Evolutionary conservation across 2,329 filamentous ascomycete genomes (phyloP), one percentile per base, ranked within the genome.

Genomic region (Ophiosphaerella herpotricha): DNA sequence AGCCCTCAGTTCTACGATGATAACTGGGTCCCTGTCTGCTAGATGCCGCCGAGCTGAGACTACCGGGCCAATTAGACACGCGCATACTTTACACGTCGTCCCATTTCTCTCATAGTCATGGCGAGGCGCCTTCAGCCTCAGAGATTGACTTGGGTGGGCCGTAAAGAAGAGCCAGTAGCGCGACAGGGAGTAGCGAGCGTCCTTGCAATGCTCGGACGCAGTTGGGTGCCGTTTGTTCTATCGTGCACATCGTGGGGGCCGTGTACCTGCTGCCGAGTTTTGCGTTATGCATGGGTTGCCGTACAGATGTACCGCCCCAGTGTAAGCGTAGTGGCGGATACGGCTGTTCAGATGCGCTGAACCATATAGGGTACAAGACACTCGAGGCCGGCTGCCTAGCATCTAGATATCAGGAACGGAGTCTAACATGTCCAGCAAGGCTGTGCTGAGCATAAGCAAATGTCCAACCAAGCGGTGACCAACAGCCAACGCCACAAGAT

Each of bases 131-230:
- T 48, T 46, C 52, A 58, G 55, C 57, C 50, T 58, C 55, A 53
- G 48, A 40, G 14, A 14, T 33, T 37, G 33, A 50, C 40, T 38
- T 50, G 32, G 37, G 43, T 45, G 18, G 35, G 37, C 39, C 26
- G n/a, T 52, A 41, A 35, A 48, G 43, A 41, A 39, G 46, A 43
- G 14, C 26, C 26, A 39, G 34, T 60, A 50, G 52, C 43, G 48
- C 39, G 34, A 53, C 65, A 64, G 55, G 65, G 58, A 33, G 26
- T 49, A 55, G 64, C 64, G 66, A 67, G 56, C 48, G 49, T 59
- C 54, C 38, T 45, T 43, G 37, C 40, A 54, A 57, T 58, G 50
- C 56, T 57, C 55, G n/a, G 13, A 21, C 23, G 18, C 35, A 13
- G 47, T 21, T 32, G 24, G 35, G 41, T 18, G 36, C 24, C 36